phyloP scores from a whole-genome alignment of 2,329 filamentous ascomycete species.

The Verticillium zaregamsianum region DNA sequence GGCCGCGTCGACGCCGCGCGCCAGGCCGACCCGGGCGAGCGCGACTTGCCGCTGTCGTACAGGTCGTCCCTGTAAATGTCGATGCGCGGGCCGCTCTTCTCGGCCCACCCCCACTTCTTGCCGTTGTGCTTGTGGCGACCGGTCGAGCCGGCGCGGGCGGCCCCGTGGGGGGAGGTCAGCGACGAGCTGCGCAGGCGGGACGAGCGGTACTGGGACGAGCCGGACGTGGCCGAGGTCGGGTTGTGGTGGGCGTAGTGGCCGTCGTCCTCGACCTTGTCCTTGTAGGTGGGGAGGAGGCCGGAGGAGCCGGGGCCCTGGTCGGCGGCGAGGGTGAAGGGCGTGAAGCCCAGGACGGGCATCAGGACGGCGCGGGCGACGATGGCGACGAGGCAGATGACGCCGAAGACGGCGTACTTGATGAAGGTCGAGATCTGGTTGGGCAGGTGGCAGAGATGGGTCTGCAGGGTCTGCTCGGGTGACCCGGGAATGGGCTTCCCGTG shows the following conservation, averaged over 20 bases:
- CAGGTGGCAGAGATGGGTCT: conserved; percentile 86
- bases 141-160: conserved; percentile 12
- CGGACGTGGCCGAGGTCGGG: conserved; percentile 25
- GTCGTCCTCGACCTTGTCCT: conserved; percentile 48
- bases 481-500: conserved; percentile 43
- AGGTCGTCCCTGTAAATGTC: conserved; percentile 44
- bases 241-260: conserved; percentile 22
- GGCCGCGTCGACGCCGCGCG: conserved; percentile 21
- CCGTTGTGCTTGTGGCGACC: conserved; percentile 14
- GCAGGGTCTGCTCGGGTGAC: conserved; percentile 56
- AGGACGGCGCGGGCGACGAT: conserved; percentile 53
- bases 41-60: conserved; percentile 37
- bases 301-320: conserved; percentile 18
- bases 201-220: conserved; percentile 26
- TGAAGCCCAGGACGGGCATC: conserved; percentile 49
- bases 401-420: conserved; percentile 67
- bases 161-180: conserved; percentile 14
- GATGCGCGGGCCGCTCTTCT: conserved; percentile 43
- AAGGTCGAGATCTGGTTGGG: conserved; percentile 85
- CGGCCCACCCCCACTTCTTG: conserved; percentile 40
- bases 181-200: conserved; percentile 18
- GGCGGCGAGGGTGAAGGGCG: conserved; percentile 48
- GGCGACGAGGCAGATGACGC: conserved; percentile 46
- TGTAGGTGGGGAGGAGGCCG: conserved; percentile 42
- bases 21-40: conserved; percentile 17